Evolutionary conservation across 495 filamentous ascomycete species (phyloP), one percentile per base, ranked within the genome.

Genomic region (Darksidea phi): DNA sequence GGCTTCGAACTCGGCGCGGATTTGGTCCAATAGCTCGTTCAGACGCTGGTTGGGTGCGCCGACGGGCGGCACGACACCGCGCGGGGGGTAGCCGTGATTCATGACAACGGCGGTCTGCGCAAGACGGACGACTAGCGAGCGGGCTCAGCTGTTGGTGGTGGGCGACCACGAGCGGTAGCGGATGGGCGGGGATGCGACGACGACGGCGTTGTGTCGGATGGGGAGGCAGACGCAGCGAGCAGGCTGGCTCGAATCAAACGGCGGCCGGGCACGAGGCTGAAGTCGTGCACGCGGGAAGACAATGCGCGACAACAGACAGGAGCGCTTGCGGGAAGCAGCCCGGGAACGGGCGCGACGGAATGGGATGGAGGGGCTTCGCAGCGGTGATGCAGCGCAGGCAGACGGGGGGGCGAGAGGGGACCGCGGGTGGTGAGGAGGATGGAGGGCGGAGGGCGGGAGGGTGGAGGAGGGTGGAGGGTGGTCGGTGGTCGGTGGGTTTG

Each of bases 1-100:
- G 57, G 76, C 83, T 57, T 97, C 94, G 67, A 96, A 98, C 74
- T 98, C 94, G 71, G 80, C 77, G 66, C 95, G 86, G 64, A 98
- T 83, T 67, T 91, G 86, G 43, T 97, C 93, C 68, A 98, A 79
- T 63, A 97, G 82, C 78, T 98, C 94, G 63, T 84, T 90, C 64
- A 97, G 78, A 54, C 94, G 91, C 67, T 81, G 80, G 78, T 64
- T 78, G 81, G 25, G 59, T 47, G 24, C 41, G 41, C 20, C 41
- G 18, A 12, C 54, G 15, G 48, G 57, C 64, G 83, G 84, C 68
- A 86, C 87, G 80, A 95, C 85, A 67, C 87, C 88, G 72, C 91
- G 89, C 37, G 71, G 71, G 61, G 87, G 47, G 55, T 55, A 37
- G 3, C 11, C 79, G 77, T 87, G 90, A 73, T 97, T 96, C 92